Percentiles rank a stretch among this genome's conserved stretches.
Evolutionary conservation across 495 filamentous ascomycete genomes (phyloP).

Genomic region (Xanthoparmelia taractica): DNA sequence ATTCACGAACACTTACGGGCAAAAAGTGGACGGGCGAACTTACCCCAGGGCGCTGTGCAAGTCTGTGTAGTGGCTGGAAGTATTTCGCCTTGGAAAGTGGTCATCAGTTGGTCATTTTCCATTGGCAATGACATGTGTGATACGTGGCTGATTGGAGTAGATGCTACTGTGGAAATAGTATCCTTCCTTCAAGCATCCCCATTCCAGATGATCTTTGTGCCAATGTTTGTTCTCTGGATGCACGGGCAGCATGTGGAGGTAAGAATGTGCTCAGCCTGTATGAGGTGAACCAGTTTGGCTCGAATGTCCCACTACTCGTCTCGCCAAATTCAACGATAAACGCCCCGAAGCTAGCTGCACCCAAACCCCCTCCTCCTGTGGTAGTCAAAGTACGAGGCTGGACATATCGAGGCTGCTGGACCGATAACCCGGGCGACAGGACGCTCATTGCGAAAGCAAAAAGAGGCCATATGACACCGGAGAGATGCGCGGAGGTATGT

Average conservation of each 20-base stretch:
- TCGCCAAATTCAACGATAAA: background rate
- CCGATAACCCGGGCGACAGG: background rate
- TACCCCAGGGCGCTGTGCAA: background rate
- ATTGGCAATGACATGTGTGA: background rate
- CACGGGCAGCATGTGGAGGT: constrained; percentile 1
- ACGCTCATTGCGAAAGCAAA: background rate
- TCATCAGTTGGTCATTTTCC: background rate
- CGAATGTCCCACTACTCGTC: background rate
- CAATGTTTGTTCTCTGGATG: background rate
- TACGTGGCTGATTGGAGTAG: background rate
- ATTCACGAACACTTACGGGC: background rate
- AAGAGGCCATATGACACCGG: background rate
- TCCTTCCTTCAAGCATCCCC: background rate
- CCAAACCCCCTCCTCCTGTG: background rate
- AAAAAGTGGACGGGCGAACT: background rate
- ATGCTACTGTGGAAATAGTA: constrained; percentile 1
- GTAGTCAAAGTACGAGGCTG: background rate
- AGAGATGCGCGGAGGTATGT: background rate
- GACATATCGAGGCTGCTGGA: background rate
- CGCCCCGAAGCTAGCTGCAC: background rate
- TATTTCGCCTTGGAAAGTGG: background rate
- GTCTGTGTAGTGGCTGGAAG: background rate
- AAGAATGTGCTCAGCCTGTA: background rate
- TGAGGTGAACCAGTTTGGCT: background rate
- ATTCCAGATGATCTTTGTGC: background rate